Evolutionary conservation across 2,329 filamentous ascomycete genomes (phyloP), one percentile per base, ranked within the genome.

Genomic region (Lasiodiplodia citricola): DNA sequence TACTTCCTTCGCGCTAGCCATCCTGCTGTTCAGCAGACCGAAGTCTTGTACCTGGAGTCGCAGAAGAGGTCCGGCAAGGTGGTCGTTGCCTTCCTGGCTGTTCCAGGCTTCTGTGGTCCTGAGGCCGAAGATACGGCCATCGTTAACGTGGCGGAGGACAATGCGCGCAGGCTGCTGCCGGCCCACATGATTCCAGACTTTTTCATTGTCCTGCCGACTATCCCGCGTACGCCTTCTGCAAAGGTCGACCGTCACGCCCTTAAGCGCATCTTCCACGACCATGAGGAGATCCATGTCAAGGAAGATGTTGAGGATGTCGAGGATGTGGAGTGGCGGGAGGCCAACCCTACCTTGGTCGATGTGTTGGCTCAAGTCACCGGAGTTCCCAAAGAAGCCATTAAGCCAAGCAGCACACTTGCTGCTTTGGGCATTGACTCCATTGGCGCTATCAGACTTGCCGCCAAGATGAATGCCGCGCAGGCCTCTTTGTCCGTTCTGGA

Each of bases 341-440:
- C 81, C 0, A 88, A 92, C 73, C 70, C 71, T 0, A 72, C 74
- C 5, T 82, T 92, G 28, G 84, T 88, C 2, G 74, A 82, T 0
- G 81, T 87, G 0, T 76, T 93, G 23, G 83, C 87, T 0, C 78
- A 79, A 1, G 83, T 94, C 41, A 87, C 90, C 1, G 80, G 83
- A 2, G 76, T 85, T 4, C 77, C 85, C 0, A 70, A 76, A 74
- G 77, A 4, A 83, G 82, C 21, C 75, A 86, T n/a, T 91, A 87
- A 0, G 92, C 91, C 0, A 91, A 97, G 63, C 95, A 93, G 74
- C 88, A 90, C 68, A 85, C 66, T 68, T 5, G 47, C 44, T 3
- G 31, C 56, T 11, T 57, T 96, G n/a, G 93, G 93, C 0, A 81
- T 96, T 2, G 93, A 97, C 78, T 96, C 93, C 76, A 93, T 97